phyloP scores from a whole-genome alignment of 768 basidiomycete species.

The Tylopilus sp. region DNA sequence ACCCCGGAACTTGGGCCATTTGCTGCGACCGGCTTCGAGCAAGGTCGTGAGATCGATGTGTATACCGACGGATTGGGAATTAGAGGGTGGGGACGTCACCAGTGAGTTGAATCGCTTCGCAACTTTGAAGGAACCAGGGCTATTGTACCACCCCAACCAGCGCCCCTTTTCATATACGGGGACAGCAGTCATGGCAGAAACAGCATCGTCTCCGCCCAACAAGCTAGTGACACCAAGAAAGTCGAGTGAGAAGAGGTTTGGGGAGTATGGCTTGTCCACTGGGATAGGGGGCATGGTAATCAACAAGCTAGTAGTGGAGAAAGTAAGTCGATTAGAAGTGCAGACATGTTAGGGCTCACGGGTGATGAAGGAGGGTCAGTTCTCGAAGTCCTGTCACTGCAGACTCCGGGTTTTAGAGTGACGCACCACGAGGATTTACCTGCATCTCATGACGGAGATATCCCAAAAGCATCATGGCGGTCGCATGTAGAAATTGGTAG shows the following conservation, averaged over 20 bases:
- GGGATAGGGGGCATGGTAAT: neutral
- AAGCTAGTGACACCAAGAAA: conserved; percentile 23
- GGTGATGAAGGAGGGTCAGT: too few relatives aligned
- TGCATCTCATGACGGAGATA: too few relatives aligned
- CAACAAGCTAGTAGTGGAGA: neutral
- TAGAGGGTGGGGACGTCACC: conserved; percentile 7
- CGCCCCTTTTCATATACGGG: conserved; percentile 24
- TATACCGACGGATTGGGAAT: too few relatives aligned
- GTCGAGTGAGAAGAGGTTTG: conserved; percentile 18
- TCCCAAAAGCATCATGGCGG: too few relatives aligned
- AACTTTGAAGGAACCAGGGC: conserved; percentile 29
- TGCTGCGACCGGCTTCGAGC: conserved; percentile 12
- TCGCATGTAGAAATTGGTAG: too few relatives aligned
- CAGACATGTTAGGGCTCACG: too few relatives aligned
- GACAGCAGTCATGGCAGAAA: conserved; percentile 28
- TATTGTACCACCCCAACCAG: conserved; percentile 35
- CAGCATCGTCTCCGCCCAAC: conserved; percentile 31
- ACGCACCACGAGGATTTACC: too few relatives aligned
- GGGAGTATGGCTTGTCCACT: conserved; percentile 1
- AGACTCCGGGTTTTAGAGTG: too few relatives aligned
- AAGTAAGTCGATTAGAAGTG: too few relatives aligned
- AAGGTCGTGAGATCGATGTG: conserved; percentile 18
- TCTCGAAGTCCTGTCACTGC: too few relatives aligned
- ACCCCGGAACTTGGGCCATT: conserved; percentile 67
- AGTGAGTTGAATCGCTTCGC: conserved; percentile 22